Base-by-base conservation (phyloP, 2,329 filamentous ascomycete genomes). In the Fusarium humuli region DNA sequence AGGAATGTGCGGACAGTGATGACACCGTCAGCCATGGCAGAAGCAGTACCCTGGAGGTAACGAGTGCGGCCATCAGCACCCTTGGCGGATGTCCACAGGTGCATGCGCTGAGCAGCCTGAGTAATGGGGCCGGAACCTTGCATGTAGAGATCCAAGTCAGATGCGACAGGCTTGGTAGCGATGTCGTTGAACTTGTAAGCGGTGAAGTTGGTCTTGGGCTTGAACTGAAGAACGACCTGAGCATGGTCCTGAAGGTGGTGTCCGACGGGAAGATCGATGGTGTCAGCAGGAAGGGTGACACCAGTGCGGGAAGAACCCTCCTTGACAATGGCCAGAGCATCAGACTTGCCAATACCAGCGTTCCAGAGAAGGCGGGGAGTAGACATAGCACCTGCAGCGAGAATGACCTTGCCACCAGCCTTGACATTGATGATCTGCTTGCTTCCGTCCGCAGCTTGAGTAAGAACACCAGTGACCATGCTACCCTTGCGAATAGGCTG, bases 391-490 rank as follows among this genome's bases (percentile, higher is more conserved):
- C 91, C 91, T 2, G 89, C 88, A 12, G 90, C 87, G 42, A 93
- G 81, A 65, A 93, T 85, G 41, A 93, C 90, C 53, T 75, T 75
- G 5, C 73, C 73, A 0, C 72, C 72, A 1, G 53, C 25, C 61
- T 76, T 75, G 53, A 76, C 56, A 3, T 75, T 75, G 69, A 75
- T 76, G 41, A 75, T 76, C 49, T 75, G 73, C 32, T 69, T 60
- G 59, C 69, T 76, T 0, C 58, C 90, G 84, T 46, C 90, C 88
- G 20, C 84, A 83, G 48, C 81, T 76, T 18, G 83, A 65, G 89
- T 90, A 44, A 92, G 79, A 6, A 92, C 85, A 67, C 90, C 91
- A 1, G 88, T 91, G 62, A 90, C 83, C 62, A 85, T 85, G 48
- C 87, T 85, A 6, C 87, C 89, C 6, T 81, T 83, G 25, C 91